Evolutionary conservation across 139 green algal genomes (phyloP).

Genomic region (Trebouxia sp.): DNA sequence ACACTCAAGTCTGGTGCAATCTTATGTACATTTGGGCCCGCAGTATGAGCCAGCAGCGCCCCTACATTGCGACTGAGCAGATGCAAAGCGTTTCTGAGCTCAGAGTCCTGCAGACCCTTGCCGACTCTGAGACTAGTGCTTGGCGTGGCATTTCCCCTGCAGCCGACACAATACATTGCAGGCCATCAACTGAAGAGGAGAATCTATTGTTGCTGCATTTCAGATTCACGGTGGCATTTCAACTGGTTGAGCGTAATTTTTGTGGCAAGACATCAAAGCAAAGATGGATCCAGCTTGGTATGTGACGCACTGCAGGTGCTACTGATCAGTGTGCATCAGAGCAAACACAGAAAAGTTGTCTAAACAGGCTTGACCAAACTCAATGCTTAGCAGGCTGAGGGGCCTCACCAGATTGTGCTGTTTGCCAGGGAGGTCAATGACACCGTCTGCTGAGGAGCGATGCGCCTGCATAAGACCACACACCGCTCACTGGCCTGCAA

Average conservation of each 20-base stretch:
- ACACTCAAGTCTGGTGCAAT: not conserved
- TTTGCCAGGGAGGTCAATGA: not conserved
- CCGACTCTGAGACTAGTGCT: not conserved
- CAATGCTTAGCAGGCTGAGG: not conserved
- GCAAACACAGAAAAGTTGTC: not conserved
- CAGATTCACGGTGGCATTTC: not conserved
- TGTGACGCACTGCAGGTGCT: too few relatives aligned
- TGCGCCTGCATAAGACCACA: constrained; percentile 9
- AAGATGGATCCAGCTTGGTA: too few relatives aligned
- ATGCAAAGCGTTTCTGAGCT: not conserved
- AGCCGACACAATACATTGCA: not conserved
- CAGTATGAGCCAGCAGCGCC: constrained; percentile 3
- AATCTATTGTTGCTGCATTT: not conserved
- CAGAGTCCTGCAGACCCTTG: not conserved
- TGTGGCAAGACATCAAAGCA: too few relatives aligned
- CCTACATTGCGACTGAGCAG: constrained; percentile 18
- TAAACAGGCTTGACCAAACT: not conserved
- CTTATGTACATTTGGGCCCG: not conserved
- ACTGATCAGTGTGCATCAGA: not conserved
- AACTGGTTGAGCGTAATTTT: too few relatives aligned
- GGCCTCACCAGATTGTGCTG: constrained; percentile 20
- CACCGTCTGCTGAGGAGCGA: not conserved
- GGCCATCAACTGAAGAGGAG: not conserved
- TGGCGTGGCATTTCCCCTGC: not conserved
- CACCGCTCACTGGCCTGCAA: too few relatives aligned